Conservation (phyloP, 768 basidiomycete species). For the Suillus subalutaceus region DNA sequence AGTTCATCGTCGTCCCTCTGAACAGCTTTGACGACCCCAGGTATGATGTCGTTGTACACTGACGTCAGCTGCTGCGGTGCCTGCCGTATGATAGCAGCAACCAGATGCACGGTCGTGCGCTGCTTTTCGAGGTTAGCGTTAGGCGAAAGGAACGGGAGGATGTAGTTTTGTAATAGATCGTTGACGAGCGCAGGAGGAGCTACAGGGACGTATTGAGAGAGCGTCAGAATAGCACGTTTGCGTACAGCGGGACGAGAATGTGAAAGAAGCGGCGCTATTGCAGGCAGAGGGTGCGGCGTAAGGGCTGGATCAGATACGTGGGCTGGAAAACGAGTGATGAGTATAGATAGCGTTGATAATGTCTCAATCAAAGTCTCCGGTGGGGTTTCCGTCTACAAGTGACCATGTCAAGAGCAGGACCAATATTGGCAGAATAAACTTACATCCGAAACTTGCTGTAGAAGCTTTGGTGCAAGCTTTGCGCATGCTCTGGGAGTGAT, state of each 20-base stretch:
- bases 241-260: constrained; percentile 84
- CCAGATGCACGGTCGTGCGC: constrained; percentile 75
- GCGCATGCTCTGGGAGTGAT: constrained; percentile 80
- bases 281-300: constrained; percentile 60
- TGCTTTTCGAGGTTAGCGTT: constrained; percentile 66
- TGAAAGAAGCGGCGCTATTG: constrained; percentile 72
- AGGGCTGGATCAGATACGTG: constrained; percentile 59
- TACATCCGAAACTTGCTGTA: constrained; percentile 80
- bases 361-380: constrained; percentile 85
- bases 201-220: constrained; percentile 82
- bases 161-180: constrained; percentile 57
- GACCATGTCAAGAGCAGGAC: constrained; percentile 14
- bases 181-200: constrained; percentile 65
- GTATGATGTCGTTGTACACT: constrained; percentile 63
- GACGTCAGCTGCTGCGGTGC: constrained; percentile 69
- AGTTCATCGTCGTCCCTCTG: constrained; percentile 83
- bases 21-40: constrained; percentile 69
- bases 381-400: constrained; percentile 59
- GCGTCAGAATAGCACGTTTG: constrained; percentile 87
- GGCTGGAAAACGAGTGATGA: constrained; percentile 82
- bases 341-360: constrained; percentile 83
- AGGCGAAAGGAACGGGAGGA: constrained; percentile 60
- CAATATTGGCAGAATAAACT: constrained; percentile 18
- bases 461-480: constrained; percentile 82
- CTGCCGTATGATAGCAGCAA: constrained; percentile 78